phyloP scores from a whole-genome alignment of 164 flowering plant species.

The Stephania cephalantha region DNA sequence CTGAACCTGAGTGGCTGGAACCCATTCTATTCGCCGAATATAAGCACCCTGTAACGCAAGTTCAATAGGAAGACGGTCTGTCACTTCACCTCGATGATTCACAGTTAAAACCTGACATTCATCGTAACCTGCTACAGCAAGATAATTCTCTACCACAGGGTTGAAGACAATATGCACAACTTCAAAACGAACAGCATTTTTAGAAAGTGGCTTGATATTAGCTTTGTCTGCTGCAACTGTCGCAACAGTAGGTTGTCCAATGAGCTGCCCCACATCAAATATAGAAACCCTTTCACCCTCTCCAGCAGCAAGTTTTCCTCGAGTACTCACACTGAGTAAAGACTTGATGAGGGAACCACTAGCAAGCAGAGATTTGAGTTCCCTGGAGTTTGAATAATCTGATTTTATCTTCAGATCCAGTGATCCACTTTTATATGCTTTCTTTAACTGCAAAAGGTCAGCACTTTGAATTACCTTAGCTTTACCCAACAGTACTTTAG shows the following conservation, averaged over 20 bases:
- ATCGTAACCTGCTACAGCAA: constrained; percentile 95
- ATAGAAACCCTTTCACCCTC: constrained; percentile 97
- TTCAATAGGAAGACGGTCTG: constrained; percentile 93
- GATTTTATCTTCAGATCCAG: constrained; percentile 88
- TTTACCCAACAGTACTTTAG: constrained; percentile 52
- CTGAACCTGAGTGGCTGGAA: constrained; percentile 96
- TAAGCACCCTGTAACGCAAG: constrained; percentile 94
- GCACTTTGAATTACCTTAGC: constrained; percentile 58
- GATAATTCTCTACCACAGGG: constrained; percentile 78
- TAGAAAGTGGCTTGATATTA: constrained; percentile 93
- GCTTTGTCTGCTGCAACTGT: constrained; percentile 95
- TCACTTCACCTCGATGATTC: constrained; percentile 93
- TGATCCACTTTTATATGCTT: constrained; percentile 96
- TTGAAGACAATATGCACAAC: constrained; percentile 84
- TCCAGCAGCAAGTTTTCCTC: constrained; percentile 97
- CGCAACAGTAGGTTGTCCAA: constrained; percentile 86
- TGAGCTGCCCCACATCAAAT: constrained; percentile 92
- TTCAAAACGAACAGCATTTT: constrained; percentile 94
- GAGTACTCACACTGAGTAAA: constrained; percentile 74
- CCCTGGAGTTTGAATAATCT: constrained; percentile 89
- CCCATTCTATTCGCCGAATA: constrained; percentile 87
- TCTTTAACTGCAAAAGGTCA: constrained; percentile 86
- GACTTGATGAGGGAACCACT: constrained; percentile 91
- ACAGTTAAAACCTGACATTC: constrained; percentile 93
- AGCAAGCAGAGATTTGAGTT: constrained; percentile 74